A percentile compares a stretch with the other conserved stretches of the same genome.
These are phyloP conservation scores for Ulota crispa DNA, from an alignment of 225 moss, liverwort and hornwort species.

Conservation along the genomic window DNA sequence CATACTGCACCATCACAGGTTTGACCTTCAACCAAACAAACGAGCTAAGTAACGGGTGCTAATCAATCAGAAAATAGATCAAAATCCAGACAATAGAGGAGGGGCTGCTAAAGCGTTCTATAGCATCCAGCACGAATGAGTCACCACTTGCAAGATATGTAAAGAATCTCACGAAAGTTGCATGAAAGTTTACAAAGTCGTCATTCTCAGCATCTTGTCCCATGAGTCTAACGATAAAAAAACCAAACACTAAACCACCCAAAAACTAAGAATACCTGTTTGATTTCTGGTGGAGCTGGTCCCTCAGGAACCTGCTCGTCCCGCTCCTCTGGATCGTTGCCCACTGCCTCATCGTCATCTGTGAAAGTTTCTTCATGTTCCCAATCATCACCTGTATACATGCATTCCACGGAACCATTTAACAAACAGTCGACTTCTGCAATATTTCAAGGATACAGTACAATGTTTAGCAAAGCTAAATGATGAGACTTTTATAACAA, in stretches of 20 bases:
- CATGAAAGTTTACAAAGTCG: background rate
- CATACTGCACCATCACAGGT: background rate
- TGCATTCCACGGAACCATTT: background rate
- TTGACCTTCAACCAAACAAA: conserved; percentile 18
- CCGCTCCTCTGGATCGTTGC: conserved; percentile 95
- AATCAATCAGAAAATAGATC: background rate
- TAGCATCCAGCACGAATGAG: background rate
- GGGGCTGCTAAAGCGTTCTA: background rate
- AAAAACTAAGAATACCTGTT: conserved; percentile 60
- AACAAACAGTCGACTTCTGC: background rate
- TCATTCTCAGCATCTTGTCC: conserved; percentile 3
- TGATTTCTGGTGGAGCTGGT: conserved; percentile 96
- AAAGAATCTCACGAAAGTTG: background rate
- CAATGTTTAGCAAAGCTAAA: conserved; percentile 12
- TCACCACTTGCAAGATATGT: background rate
- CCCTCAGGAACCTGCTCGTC: conserved; percentile 92
- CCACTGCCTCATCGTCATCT: conserved; percentile 99
- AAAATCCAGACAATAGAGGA: background rate
- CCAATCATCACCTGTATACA: conserved; percentile 91
- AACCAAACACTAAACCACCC: conserved; percentile 3
- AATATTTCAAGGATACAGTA: background rate
- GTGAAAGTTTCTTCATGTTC: conserved; percentile 99
- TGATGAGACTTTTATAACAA: background rate
- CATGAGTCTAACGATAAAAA: background rate
- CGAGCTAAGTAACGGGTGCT: conserved; percentile 1